Percentiles rank a stretch among this genome's conserved stretches.
phyloP scores from a whole-genome alignment of 2,329 filamentous ascomycete species.

The Fusarium tricinctum region DNA sequence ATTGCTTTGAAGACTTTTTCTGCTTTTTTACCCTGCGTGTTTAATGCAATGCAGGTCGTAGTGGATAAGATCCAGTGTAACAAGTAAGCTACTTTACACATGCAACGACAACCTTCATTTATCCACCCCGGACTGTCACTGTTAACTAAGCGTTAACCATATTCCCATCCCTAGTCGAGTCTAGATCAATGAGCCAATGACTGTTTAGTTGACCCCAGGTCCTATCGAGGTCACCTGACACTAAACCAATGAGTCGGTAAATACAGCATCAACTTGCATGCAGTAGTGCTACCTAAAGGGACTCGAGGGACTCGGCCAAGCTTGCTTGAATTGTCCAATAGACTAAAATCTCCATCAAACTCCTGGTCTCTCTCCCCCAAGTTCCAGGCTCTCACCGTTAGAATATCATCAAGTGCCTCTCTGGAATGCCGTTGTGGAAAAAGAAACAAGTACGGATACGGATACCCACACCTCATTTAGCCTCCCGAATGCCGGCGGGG shows the following conservation, averaged over 20 bases:
- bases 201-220: slow-evolving; percentile 15
- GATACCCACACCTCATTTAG: slow-evolving; percentile 30
- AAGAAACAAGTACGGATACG: not conserved
- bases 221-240: slow-evolving; percentile 22
- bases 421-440: slow-evolving; percentile 30
- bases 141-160: not conserved
- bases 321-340: no score
- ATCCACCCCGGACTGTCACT: slow-evolving; percentile 1
- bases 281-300: slow-evolving; percentile 16
- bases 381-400: slow-evolving; percentile 28
- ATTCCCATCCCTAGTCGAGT: slow-evolving; percentile 14
- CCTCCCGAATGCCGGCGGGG: slow-evolving; percentile 31
- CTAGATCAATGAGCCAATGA: slow-evolving; percentile 9
- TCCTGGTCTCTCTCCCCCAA: not conserved
- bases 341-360: slow-evolving; percentile 5
- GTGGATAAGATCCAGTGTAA: not conserved
- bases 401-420: slow-evolving; percentile 8
- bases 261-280: not conserved
- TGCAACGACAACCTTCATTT: no score
- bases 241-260: slow-evolving; percentile 18
- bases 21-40: not conserved
- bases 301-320: not conserved
- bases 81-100: not conserved
- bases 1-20: slow-evolving; percentile 21
- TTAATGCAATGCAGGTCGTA: slow-evolving; percentile 3